Percentiles rank a stretch among this genome's conserved stretches.
These are phyloP conservation scores for Elongisporangium prolatum DNA, from an alignment of 352 stramenopile genomes.

Conservation along the genomic window DNA sequence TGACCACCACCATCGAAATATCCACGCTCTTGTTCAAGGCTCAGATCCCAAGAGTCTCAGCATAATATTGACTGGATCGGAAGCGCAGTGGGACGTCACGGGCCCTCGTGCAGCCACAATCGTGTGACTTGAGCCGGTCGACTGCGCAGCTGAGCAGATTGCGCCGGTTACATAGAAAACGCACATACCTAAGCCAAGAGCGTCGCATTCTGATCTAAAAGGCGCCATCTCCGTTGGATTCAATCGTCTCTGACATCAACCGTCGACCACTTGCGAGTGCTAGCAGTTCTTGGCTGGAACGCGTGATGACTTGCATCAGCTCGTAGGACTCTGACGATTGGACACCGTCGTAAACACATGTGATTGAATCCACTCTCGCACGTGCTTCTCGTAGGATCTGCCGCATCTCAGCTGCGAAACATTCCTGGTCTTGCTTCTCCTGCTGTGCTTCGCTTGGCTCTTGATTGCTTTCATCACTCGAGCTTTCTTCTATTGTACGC, in stretches of 20 bases:
- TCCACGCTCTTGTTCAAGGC: neutral
- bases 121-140: neutral
- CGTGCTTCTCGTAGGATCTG: neutral
- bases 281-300: neutral
- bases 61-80: neutral
- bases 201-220: neutral
- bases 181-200: neutral
- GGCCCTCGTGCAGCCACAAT: neutral
- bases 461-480: neutral
- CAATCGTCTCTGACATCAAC: neutral
- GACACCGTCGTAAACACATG: neutral
- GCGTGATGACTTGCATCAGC: neutral
- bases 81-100: neutral
- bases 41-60: neutral
- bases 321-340: neutral
- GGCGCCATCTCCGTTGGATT: neutral
- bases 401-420: neutral
- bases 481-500: slow-evolving; percentile 3
- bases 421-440: neutral
- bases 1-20: no score
- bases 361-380: neutral
- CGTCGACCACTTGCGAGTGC: neutral
- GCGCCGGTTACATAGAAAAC: neutral
- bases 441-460: neutral
- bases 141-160: neutral